Base-by-base conservation (phyloP, 371 early-diverging fungal species). In the Lichtheimia corymbifera region DNA sequence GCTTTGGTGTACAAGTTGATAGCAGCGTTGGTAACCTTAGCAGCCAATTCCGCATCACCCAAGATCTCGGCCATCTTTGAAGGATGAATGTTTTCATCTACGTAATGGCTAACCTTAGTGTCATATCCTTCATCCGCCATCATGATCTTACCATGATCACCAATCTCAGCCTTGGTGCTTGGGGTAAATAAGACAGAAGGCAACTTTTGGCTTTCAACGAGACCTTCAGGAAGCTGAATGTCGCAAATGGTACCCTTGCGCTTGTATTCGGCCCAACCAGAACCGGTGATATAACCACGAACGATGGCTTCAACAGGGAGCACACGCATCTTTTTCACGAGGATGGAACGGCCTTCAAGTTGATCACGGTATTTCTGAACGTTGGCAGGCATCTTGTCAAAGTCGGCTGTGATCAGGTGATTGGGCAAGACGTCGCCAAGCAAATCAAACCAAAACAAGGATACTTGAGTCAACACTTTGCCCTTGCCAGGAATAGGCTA, bases 231-330 rank as follows among this genome's bases (percentile, higher is more conserved):
- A 44, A 98, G 83, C 41, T 77, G 73, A 55, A 97, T 95, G 66
- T 92, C 95, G 68, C 97, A 96, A 40, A 98, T 90, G 3, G 96
- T 94, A 27, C 95, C 95, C 63, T 90, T 89, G 71, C 85, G 82
- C 68, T 94, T 77, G 77, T 98, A 98, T 82, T 97, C 99, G 20
- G 78, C 76, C 98, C 95, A 94, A 2, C 94, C 99, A 20, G 98
- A 97, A 0, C 98, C 94, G 27, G 97, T 91, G 53, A 98, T 91
- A 72, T 97, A 97, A 13, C 99, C 99, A 61, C 99, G 90, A 15
- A 97, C 97, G 67, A 98, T 97, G 12, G 99, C 97, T 79, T 98
- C 99, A 56, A 97, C 85, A 2, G 97, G 97, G n/a, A 96, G 79
- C n/a, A 98, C 93, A 50, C 86, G 86, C 65, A 95, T 88, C 64